Evolutionary conservation across 1,284 basidiomycete species (phyloP).

Genomic region (Coniferiporia sulphurascens): DNA sequence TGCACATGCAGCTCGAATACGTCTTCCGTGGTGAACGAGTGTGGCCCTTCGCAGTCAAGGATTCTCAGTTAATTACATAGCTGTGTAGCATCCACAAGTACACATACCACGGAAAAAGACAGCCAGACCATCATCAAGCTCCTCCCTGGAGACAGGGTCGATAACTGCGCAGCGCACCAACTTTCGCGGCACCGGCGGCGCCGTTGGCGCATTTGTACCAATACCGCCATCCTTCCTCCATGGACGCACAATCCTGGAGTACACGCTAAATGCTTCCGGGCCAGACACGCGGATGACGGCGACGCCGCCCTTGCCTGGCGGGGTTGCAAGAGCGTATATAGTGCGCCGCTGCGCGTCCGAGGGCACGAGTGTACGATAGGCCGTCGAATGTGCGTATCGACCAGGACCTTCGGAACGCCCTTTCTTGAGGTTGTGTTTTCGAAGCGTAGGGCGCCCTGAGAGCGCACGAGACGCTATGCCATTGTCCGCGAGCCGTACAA

Average conservation of each 20-base stretch:
- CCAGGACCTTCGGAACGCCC: background rate
- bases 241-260: constrained; percentile 47
- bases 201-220: constrained; percentile 12
- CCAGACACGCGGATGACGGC: constrained; percentile 82
- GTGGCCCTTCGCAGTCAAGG: constrained; percentile 42
- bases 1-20: constrained; percentile 86
- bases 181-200: constrained; percentile 49
- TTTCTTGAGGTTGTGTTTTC: background rate
- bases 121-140: constrained; percentile 75
- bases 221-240: constrained; percentile 12
- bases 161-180: constrained; percentile 67
- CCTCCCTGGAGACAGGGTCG: constrained; percentile 55
- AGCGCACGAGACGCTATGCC: background rate
- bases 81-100: constrained; percentile 2
- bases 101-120: constrained; percentile 76
- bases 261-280: constrained; percentile 57
- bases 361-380: background rate
- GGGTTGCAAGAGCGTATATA: constrained; percentile 84
- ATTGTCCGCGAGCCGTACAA: background rate
- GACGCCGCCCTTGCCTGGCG: constrained; percentile 77
- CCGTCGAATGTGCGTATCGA: background rate
- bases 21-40: constrained; percentile 78
- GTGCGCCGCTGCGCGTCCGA: constrained; percentile 66
- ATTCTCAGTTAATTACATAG: background rate
- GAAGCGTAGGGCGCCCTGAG: background rate